Evolutionary conservation across 768 basidiomycete genomes (phyloP).

Genomic region (Leccinum arenicola): DNA sequence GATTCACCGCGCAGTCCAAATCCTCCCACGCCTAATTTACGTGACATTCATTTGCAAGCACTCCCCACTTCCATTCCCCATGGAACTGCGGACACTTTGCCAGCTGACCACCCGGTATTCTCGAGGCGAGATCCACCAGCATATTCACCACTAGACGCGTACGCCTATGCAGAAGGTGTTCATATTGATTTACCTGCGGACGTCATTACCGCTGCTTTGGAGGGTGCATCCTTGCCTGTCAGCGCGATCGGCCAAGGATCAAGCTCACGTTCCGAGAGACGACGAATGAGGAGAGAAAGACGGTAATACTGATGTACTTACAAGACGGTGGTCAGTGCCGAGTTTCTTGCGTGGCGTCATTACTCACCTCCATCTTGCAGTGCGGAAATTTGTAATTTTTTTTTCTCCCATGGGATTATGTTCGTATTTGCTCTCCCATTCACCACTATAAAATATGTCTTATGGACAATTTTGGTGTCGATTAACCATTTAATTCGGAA

Average conservation of each 20-base stretch:
- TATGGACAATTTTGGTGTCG: constrained; percentile 21
- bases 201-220: constrained; percentile 85
- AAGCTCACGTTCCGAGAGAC: constrained; percentile 52
- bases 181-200: constrained; percentile 92
- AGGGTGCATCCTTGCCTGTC: constrained; percentile 64
- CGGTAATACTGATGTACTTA: constrained; percentile 22
- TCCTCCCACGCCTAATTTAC: constrained; percentile 80
- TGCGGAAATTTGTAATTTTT: constrained; percentile 18
- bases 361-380: constrained; percentile 15
- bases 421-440: constrained; percentile 23
- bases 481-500: constrained; percentile 28
- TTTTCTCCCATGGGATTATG: constrained; percentile 14
- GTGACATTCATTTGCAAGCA: constrained; percentile 79
- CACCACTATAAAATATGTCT: constrained; percentile 17
- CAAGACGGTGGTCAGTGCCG: constrained; percentile 16
- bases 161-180: constrained; percentile 82
- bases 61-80: constrained; percentile 23
- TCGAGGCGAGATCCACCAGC: constrained; percentile 74
- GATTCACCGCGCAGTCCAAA: constrained; percentile 79
- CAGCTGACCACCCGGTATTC: constrained; percentile 32
- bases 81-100: constrained; percentile 26
- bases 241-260: constrained; percentile 51
- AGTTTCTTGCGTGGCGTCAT: not conserved
- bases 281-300: constrained; percentile 52
- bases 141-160: constrained; percentile 88